Percentiles rank a stretch among this genome's conserved stretches.
Conservation (phyloP, 352 stramenopile species). For the Phytophthora sp. region DNA sequence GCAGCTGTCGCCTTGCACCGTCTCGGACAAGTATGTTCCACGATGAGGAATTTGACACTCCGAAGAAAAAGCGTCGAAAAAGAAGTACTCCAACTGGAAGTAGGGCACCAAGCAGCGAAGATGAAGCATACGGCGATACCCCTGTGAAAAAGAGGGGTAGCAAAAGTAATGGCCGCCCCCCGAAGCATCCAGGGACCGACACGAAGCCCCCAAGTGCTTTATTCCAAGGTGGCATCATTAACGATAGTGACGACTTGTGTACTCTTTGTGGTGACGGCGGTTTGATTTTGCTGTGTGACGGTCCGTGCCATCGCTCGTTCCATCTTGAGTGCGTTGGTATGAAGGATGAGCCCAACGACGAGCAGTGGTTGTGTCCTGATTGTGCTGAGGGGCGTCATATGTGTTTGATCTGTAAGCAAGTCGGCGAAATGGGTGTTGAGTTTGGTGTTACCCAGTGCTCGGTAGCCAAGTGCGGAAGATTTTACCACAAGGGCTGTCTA, state of each 20-base stretch:
- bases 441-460: conserved; percentile 92
- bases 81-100: conserved; percentile 41
- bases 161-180: conserved; percentile 35
- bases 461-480: conserved; percentile 92
- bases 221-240: conserved; percentile 69
- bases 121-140: conserved; percentile 51
- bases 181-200: conserved; percentile 39
- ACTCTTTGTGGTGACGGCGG: conserved; percentile 92
- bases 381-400: conserved; percentile 90
- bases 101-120: conserved; percentile 34
- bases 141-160: conserved; percentile 31
- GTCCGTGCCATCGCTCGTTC: conserved; percentile 93
- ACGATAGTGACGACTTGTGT: conserved; percentile 92
- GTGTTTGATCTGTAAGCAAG: conserved; percentile 92
- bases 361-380: conserved; percentile 92
- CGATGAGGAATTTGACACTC: conserved; percentile 41
- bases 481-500: conserved; percentile 93
- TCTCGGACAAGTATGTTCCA: conserved; percentile 37
- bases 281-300: conserved; percentile 92
- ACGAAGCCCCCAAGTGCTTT: conserved; percentile 13
- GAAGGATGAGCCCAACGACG: conserved; percentile 80
- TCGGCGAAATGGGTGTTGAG: conserved; percentile 89
- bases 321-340: conserved; percentile 93
- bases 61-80: conserved; percentile 51
- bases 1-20: conserved; percentile 66